Evolutionary conservation across 768 basidiomycete species (phyloP), one percentile per base, ranked within the genome.

Genomic region (Collybia nuda): DNA sequence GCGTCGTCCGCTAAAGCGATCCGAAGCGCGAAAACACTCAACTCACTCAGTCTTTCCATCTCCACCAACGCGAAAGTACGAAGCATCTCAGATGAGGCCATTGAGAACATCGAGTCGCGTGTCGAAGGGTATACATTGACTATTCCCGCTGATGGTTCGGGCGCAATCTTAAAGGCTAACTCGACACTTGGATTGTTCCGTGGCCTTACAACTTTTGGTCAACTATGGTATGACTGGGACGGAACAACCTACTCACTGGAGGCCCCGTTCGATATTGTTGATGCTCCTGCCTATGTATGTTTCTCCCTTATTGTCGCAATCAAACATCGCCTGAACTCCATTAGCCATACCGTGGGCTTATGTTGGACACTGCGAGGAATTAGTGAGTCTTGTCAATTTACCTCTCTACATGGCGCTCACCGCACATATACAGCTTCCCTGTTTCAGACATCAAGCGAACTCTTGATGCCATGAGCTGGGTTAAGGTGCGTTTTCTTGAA

Each of bases 331-430:
- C 12, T 29, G 5, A 45, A n/a, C 19, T 26, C 24, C 21, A 44
- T 6, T 56, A 87, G 85, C 82, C 83, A 0, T 88, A 85, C 62
- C 83, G 91, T 26, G 89, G 86, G 15, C 72, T 91, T 42, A 80
- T 90, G 80, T 73, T 93, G 21, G 91, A 93, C 61, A 93, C 91
- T 1, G 73, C 89, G 1, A 73, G 90, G 32, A 86, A 91, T 68
- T 93, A 70, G 81, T 86, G 55, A 51, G 80, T 64, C 0, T 11
- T 42, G 19, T 3, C 8, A 21, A n/a, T 12, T 36, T 12, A 4
- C 11, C 11, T 15, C 37, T 37, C 7, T 23, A 37, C 35, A 11
- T 23, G 19, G 32, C 12, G 12, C 32, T 32, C 32, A 32, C 32
- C 2, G 3, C 40, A 14, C 2, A n/a, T 21, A n/a, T n/a, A n/a